Percentiles rank a stretch among this genome's conserved stretches.
These are phyloP conservation scores for Polyplosphaeria fusca DNA, from an alignment of 495 filamentous ascomycete species.

Conservation along the genomic window DNA sequence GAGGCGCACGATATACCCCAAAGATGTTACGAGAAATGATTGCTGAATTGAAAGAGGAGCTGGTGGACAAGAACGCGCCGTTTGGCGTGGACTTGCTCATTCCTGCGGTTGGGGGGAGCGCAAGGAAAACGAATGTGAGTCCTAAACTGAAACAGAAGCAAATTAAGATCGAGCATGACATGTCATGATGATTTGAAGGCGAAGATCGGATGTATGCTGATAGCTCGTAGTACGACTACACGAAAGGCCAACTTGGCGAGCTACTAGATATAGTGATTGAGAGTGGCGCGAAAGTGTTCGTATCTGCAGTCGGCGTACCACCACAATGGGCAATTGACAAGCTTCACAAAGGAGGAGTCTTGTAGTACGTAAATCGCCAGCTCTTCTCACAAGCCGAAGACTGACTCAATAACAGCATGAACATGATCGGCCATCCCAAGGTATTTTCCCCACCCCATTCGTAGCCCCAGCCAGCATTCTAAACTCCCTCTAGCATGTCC, in stretches of 20 bases:
- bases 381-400: too few relatives aligned
- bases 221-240: slow-evolving; percentile 24
- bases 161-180: too few relatives aligned
- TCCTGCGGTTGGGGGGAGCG: slow-evolving; percentile 29
- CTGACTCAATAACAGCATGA: too few relatives aligned
- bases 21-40: slow-evolving; percentile 30
- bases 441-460: slow-evolving; percentile 2
- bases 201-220: too few relatives aligned
- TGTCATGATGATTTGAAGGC: too few relatives aligned
- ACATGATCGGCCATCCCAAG: slow-evolving; percentile 34
- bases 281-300: slow-evolving; percentile 33
- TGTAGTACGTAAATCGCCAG: slow-evolving; percentile 5
- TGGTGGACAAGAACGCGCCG: slow-evolving; percentile 24
- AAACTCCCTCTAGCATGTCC: slow-evolving; percentile 18
- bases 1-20: slow-evolving; percentile 28
- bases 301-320: slow-evolving; percentile 34
- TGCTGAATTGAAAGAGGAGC: slow-evolving; percentile 22
- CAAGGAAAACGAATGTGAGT: slow-evolving; percentile 33
- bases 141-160: background rate
- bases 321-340: slow-evolving; percentile 30
- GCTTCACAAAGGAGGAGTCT: slow-evolving; percentile 22
- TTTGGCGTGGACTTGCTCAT: slow-evolving; percentile 35
- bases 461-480: background rate
- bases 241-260: slow-evolving; percentile 27
- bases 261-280: slow-evolving; percentile 34